Conservation (phyloP, 768 basidiomycete species). For the Pisolithus microcarpus region DNA sequence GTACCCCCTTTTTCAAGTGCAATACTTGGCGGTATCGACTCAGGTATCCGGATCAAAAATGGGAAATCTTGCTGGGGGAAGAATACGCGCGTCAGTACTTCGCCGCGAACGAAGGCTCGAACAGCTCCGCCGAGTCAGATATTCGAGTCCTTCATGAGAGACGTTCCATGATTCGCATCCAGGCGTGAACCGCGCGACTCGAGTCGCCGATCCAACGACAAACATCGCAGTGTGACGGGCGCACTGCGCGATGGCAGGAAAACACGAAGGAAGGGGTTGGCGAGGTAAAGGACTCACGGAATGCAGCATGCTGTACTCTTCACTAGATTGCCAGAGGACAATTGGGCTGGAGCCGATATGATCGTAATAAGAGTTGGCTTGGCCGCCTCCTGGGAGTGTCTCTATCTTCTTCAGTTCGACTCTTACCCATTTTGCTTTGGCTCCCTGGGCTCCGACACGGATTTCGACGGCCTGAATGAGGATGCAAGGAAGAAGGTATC, state of each 20-base stretch:
- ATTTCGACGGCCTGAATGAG: constrained; percentile 71
- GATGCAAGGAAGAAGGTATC: no score
- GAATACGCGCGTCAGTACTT: constrained; percentile 2
- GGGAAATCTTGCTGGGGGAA: constrained; percentile 70
- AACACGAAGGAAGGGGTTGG: constrained; percentile 1
- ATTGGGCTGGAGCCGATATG: constrained; percentile 76
- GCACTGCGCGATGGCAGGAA: not conserved
- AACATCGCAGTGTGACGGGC: not conserved
- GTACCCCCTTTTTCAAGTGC: constrained; percentile 69
- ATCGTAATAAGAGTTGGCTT: constrained; percentile 68
- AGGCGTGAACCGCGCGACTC: not conserved
- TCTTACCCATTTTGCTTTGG: constrained; percentile 89
- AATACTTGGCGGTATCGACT: constrained; percentile 83
- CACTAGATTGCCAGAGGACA: constrained; percentile 74
- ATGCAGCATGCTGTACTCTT: constrained; percentile 62
- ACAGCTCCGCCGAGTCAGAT: no score
- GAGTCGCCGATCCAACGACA: not conserved
- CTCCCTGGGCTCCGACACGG: constrained; percentile 60
- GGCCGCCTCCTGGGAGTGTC: constrained; percentile 64
- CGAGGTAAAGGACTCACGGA: constrained; percentile 40
- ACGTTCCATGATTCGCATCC: no score
- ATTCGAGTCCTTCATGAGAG: no score
- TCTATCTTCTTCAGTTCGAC: constrained; percentile 91
- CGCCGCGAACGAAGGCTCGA: not conserved
- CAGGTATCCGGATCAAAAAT: constrained; percentile 87